phyloP scores from a whole-genome alignment of 2,329 filamentous ascomycete species.

The Paecilomyces niveus region DNA sequence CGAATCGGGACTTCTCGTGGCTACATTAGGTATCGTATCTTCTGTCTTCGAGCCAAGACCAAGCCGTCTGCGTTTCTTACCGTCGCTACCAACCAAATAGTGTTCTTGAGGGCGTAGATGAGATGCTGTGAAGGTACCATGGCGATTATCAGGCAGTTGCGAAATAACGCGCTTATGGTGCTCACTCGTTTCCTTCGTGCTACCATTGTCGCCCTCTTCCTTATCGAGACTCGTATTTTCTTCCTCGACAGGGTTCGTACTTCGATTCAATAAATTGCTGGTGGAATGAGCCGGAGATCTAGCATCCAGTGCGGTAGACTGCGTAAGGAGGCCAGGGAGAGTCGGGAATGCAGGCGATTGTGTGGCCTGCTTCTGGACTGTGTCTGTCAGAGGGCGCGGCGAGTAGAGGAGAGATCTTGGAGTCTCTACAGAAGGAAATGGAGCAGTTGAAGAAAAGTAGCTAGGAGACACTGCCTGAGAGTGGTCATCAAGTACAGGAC shows the following conservation, averaged over 20 bases:
- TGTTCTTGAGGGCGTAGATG: constrained; percentile 15
- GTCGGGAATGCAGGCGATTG: not conserved
- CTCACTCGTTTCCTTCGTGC: not conserved
- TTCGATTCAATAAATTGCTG: not conserved
- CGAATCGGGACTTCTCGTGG: not conserved
- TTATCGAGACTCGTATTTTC: not conserved
- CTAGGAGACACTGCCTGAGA: constrained; percentile 2
- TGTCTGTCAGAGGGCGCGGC: not conserved
- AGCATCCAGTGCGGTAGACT: not conserved
- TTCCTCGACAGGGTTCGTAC: not conserved
- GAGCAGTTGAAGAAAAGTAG: not conserved
- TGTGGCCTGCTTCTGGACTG: not conserved
- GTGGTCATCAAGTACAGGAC: constrained; percentile 2
- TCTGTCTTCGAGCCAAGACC: constrained; percentile 9
- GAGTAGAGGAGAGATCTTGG: not conserved
- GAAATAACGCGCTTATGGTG: not conserved
- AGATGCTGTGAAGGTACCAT: not conserved
- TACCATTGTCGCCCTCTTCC: not conserved
- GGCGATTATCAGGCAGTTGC: not conserved
- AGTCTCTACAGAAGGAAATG: not conserved
- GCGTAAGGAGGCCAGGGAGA: not conserved
- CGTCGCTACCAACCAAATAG: constrained; percentile 15
- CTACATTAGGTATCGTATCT: not conserved
- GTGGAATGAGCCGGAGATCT: not conserved
- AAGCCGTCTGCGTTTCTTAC: constrained; percentile 24